Percentiles rank a stretch among this genome's conserved stretches.
These are phyloP conservation scores for Volvox carteri DNA, from an alignment of 163 green algal genomes.

Conservation along the genomic window DNA sequence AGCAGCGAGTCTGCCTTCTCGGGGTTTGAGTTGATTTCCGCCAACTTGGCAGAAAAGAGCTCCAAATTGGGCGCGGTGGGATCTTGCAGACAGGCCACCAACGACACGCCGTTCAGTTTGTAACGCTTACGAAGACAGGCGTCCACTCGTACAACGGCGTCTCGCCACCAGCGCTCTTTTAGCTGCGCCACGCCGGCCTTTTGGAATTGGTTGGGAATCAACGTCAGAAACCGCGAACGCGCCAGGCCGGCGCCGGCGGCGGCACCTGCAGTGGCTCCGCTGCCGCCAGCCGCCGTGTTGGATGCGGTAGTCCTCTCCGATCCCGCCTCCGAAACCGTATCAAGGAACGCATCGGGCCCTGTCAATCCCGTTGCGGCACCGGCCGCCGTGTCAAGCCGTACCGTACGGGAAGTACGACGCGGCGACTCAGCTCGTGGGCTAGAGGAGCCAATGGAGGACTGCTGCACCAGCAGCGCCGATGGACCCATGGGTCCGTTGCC, in stretches of 20 bases:
- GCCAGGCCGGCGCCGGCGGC: not conserved
- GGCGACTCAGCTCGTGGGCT: not conserved
- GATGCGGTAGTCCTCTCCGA: constrained; percentile 12
- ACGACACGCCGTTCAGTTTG: constrained; percentile 15
- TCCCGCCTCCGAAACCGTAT: constrained; percentile 44
- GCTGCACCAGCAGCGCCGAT: not conserved
- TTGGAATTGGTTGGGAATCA: too few species aligned
- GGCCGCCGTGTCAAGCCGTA: constrained; percentile 15
- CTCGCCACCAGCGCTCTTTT: constrained; percentile 53
- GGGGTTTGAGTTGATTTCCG: constrained; percentile 38
- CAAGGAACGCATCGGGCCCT: not conserved
- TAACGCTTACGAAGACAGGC: constrained; percentile 29
- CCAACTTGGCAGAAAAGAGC: constrained; percentile 7
- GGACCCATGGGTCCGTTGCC: not conserved
- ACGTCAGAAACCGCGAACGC: constrained; percentile 17
- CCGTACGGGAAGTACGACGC: not conserved
- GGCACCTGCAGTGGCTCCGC: not conserved
- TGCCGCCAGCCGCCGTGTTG: not conserved
- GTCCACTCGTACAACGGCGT: constrained; percentile 48
- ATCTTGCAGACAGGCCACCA: constrained; percentile 35
- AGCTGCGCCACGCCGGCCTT: constrained; percentile 41
- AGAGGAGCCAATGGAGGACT: not conserved
- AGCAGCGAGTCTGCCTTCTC: constrained; percentile 35
- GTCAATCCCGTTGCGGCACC: not conserved
- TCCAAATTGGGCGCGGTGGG: constrained; percentile 16